phyloP scores from a whole-genome alignment of 2,329 filamentous ascomycete species.

The Plenodomus lindquistii region DNA sequence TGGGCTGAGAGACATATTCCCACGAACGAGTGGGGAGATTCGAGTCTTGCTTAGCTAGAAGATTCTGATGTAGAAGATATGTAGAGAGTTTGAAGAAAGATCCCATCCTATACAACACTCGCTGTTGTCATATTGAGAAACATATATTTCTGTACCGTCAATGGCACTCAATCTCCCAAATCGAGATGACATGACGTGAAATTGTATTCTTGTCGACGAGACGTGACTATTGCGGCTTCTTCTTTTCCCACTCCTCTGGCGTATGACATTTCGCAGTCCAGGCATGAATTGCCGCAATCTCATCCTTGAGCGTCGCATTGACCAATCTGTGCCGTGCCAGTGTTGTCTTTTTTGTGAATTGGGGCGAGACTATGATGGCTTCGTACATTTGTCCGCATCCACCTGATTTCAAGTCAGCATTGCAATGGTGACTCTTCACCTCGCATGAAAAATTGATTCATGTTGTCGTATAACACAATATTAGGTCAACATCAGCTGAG shows the following conservation, averaged over 20 bases:
- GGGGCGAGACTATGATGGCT: slow-evolving; percentile 65
- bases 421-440: too few species aligned
- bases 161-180: too few species aligned
- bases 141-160: too few species aligned
- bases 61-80: too few species aligned
- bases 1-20: slow-evolving; percentile 61
- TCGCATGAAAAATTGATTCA: too few species aligned
- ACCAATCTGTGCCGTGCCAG: slow-evolving; percentile 86
- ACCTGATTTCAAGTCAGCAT: slow-evolving; percentile 54
- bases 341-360: slow-evolving; percentile 61
- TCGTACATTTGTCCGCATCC: slow-evolving; percentile 74
- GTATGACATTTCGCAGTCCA: slow-evolving; percentile 96
- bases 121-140: too few species aligned
- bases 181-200: too few species aligned
- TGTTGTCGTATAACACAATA: too few species aligned
- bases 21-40: slow-evolving; percentile 67
- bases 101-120: too few species aligned
- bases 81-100: too few species aligned
- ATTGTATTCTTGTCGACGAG: too few species aligned
- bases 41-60: slow-evolving; percentile 63
- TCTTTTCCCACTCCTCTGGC: slow-evolving; percentile 82
- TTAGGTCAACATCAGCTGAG: too few species aligned
- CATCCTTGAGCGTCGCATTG: slow-evolving; percentile 78
- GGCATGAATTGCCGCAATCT: slow-evolving; percentile 89
- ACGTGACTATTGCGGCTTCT: slow-evolving; percentile 52